A percentile compares a stretch with the other conserved stretches of the same genome.
Evolutionary conservation across 2,329 filamentous ascomycete species (phyloP).

Genomic region (Ambrosiella cleistominuta): DNA sequence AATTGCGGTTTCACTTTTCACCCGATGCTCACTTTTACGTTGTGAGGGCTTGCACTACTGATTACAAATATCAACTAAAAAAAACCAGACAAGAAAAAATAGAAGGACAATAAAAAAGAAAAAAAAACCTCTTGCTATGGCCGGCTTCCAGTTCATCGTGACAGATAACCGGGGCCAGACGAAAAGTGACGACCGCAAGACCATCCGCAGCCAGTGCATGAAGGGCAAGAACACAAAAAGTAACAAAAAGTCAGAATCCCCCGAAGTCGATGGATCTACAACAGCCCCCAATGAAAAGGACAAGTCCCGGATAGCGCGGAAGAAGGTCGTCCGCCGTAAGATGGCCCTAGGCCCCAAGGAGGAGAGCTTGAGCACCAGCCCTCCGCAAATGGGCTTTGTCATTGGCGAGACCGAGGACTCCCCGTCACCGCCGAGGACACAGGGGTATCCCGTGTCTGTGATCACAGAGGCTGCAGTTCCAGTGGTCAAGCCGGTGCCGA

Average conservation of each 20-base stretch:
- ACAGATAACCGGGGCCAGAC: conserved; percentile 13
- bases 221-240: conserved; percentile 12
- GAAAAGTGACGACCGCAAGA: conserved; percentile 11
- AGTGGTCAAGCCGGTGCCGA: no score
- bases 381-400: neutral
- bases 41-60: no score
- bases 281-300: neutral
- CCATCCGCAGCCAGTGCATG: conserved; percentile 13
- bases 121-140: conserved; percentile 1
- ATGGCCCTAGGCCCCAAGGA: neutral
- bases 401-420: neutral
- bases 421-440: neutral
- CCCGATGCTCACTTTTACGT: no score
- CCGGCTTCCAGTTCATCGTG: conserved; percentile 14
- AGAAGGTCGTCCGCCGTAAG: neutral
- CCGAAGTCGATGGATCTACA: neutral
- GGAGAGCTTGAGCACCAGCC: neutral
- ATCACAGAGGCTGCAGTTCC: no score
- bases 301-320: neutral
- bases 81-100: no score
- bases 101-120: no score
- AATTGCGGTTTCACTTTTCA: no score
- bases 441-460: no score
- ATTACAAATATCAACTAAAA: no score
- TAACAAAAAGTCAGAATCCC: neutral